These are phyloP conservation scores for Penicillium arizonense DNA, from an alignment of 495 filamentous ascomycete species.

Conservation along the genomic window DNA sequence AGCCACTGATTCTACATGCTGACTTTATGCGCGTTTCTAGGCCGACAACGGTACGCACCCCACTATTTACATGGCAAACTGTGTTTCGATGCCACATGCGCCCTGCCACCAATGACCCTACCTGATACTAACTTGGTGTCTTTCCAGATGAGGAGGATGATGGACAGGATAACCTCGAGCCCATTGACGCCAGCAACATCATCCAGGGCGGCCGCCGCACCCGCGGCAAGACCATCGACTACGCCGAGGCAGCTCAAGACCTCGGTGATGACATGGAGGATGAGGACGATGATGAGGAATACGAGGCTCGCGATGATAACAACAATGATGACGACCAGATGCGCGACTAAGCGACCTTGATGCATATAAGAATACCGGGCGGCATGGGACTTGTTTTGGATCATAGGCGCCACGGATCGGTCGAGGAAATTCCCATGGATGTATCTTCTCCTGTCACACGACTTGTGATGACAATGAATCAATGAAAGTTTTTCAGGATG, in stretches of 20 bases:
- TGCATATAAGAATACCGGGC: slow-evolving; percentile 13
- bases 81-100: slow-evolving; percentile 8
- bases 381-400: slow-evolving; percentile 18
- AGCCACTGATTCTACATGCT: background rate
- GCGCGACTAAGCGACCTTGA: slow-evolving; percentile 36
- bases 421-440: background rate
- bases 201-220: slow-evolving; percentile 76
- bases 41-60: slow-evolving; percentile 33
- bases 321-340: slow-evolving; percentile 40
- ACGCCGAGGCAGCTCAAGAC: slow-evolving; percentile 68
- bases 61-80: background rate
- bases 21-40: slow-evolving; percentile 22
- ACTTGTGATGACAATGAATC: slow-evolving; percentile 17
- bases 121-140: slow-evolving; percentile 9
- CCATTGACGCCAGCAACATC: slow-evolving; percentile 88
- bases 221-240: slow-evolving; percentile 79
- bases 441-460: slow-evolving; percentile 3
- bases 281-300: slow-evolving; percentile 74
- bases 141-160: slow-evolving; percentile 59
- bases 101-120: background rate
- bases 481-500: slow-evolving; percentile 8
- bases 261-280: slow-evolving; percentile 61
- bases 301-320: slow-evolving; percentile 22
- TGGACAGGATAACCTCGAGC: slow-evolving; percentile 81
- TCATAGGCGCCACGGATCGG: slow-evolving; percentile 18